Evolutionary conservation across 768 basidiomycete genomes (phyloP), one percentile per base, ranked within the genome.

Genomic region (Inosperma sp.): DNA sequence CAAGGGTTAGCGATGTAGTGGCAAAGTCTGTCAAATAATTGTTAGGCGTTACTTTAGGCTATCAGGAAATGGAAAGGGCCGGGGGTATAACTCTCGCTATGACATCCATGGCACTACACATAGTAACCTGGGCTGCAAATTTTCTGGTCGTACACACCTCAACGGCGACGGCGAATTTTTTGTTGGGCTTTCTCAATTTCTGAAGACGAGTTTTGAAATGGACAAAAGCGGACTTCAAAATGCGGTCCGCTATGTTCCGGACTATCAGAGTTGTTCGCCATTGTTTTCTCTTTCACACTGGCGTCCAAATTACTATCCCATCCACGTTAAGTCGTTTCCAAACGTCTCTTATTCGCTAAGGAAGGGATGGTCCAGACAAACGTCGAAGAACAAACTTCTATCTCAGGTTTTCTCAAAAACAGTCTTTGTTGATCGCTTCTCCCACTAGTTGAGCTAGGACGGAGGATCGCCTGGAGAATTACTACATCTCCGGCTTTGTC

Each of bases 381-480:
- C 79, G 87, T 87, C 84, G 85, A 65, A 88, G 86, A 90, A 47
- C 43, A 66, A 72, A 54, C 27, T 49, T 39, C 10, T 19, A 42
- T 37, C 52, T 64, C 61, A 60, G 62, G 67, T 70, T 72, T 70
- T 73, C 85, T 86, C 86, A 79, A 89, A 91, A 90, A 91, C 88
- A 89, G 78, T 90, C 86, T 83, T 79, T 82, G 88, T 88, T 82
- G 88, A 88, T 78, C 73, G 87, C 79, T 82, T 74, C 78, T 91
- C 88, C 88, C 88, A 64, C 67, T 79, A 88, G 88, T 91, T 68
- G 88, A 91, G 88, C 21, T 44, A 88, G 84, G 88, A 91, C 73
- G 88, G 87, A 77, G 82, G 88, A 91, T 84, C 83, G 90, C 88
- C 88, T 48, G 46, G 46, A 48, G 46, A 35, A 48, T 23, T 35